Percentiles rank a stretch among this genome's conserved stretches.
Conservation (phyloP, 345 rosid species). For the Aethionema arabicum region DNA sequence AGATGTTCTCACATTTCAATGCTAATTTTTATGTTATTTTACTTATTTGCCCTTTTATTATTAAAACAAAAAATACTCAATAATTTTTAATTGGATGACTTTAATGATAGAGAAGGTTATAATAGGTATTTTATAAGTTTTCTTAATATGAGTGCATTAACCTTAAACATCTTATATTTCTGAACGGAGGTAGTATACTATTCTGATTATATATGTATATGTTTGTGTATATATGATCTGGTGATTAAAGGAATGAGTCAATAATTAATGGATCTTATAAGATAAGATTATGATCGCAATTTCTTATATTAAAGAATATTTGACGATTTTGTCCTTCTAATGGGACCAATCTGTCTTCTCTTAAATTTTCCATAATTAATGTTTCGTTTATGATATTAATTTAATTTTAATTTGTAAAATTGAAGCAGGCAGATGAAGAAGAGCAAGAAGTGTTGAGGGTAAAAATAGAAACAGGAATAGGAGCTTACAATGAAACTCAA, state of each 20-base stretch:
- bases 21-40: no score
- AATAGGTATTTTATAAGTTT: no score
- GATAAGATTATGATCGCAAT: constrained; percentile 29
- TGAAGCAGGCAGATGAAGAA: constrained; percentile 61
- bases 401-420: constrained; percentile 1
- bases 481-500: constrained; percentile 56
- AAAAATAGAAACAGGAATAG: constrained; percentile 57
- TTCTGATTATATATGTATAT: no score
- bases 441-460: constrained; percentile 54
- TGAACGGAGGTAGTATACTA: no score
- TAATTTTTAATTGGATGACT: no score
- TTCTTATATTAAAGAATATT: constrained; percentile 17
- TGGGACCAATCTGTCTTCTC: constrained; percentile 11
- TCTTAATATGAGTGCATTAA: no score
- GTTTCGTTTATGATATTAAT: neutral
- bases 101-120: no score
- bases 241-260: neutral
- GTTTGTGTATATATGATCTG: neutral
- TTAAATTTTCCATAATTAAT: constrained; percentile 11
- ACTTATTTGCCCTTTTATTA: no score
- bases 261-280: constrained; percentile 16
- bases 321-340: constrained; percentile 8
- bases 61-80: no score
- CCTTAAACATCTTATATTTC: no score
- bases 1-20: no score